These are phyloP conservation scores for Pseudotulostoma volvatum DNA, from an alignment of 495 filamentous ascomycete genomes.

Conservation along the genomic window DNA sequence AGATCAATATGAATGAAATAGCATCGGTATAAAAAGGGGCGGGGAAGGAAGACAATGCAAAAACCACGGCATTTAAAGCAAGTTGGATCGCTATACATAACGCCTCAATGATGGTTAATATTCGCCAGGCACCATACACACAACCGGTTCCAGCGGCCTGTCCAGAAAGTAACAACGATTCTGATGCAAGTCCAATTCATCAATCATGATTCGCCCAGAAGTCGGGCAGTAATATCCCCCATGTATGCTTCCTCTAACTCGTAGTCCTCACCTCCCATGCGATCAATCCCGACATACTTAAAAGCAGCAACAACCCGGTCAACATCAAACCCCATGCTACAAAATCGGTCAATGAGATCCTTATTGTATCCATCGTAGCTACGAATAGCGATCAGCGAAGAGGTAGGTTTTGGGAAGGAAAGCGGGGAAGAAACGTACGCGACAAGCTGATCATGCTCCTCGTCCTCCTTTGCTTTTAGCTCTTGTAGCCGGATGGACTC, in stretches of 20 bases:
- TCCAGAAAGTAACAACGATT: not conserved
- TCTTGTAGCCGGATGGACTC: constrained; percentile 36
- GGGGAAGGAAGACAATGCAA: no score
- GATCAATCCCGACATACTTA: constrained; percentile 63
- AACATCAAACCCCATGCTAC: constrained; percentile 88
- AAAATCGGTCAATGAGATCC: constrained; percentile 73
- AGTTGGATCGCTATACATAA: no score
- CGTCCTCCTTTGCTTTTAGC: constrained; percentile 21
- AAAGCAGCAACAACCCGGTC: constrained; percentile 75
- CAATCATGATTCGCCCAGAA: constrained; percentile 56
- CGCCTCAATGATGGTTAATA: no score
- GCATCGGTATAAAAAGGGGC: no score
- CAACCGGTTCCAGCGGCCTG: not conserved
- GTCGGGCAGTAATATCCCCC: constrained; percentile 72
- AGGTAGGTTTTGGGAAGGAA: constrained; percentile 1
- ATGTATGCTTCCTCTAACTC: constrained; percentile 73
- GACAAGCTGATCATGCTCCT: constrained; percentile 27
- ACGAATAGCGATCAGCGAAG: not conserved
- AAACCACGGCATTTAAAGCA: no score
- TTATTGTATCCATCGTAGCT: constrained; percentile 87
- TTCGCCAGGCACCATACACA: constrained; percentile 16
- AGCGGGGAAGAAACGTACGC: constrained; percentile 18
- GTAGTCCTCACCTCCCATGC: constrained; percentile 60
- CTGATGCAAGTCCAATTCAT: constrained; percentile 3
- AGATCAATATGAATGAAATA: no score